phyloP scores from a whole-genome alignment of 2,329 filamentous ascomycete genomes.

The Chalara sp. region DNA sequence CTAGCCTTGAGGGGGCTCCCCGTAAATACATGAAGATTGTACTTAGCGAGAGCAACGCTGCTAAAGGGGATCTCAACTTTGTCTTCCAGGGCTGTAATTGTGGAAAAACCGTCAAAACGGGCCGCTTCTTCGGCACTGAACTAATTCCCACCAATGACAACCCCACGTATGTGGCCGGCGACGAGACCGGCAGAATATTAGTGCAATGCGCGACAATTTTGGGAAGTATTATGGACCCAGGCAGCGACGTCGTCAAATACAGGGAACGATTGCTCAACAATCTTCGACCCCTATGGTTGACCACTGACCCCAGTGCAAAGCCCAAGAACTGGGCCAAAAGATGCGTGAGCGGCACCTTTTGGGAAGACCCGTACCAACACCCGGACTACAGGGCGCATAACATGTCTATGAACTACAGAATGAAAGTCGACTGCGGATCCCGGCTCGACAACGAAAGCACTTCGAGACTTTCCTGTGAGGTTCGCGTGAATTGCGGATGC shows the following conservation, averaged over 20 bases:
- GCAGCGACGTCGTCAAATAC: slow-evolving; percentile 6
- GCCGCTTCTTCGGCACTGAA: slow-evolving; percentile 7
- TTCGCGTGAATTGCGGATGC: too few species aligned
- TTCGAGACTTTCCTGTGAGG: too few species aligned
- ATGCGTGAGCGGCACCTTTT: too few species aligned
- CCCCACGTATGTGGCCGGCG: slow-evolving; percentile 2
- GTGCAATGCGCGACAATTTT: slow-evolving; percentile 11
- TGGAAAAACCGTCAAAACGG: slow-evolving; percentile 10
- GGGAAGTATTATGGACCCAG: too few species aligned
- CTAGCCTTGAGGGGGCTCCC: slow-evolving; percentile 17
- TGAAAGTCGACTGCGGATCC: slow-evolving; percentile 4
- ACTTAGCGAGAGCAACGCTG: slow-evolving; percentile 8
- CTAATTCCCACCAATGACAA: slow-evolving; percentile 7
- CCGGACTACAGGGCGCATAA: neutral
- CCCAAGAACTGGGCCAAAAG: too few species aligned
- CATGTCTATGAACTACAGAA: slow-evolving; percentile 7
- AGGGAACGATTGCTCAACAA: neutral
- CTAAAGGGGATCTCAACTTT: slow-evolving; percentile 18
- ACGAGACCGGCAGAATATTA: slow-evolving; percentile 9
- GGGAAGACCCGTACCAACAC: too few species aligned
- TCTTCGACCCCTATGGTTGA: too few species aligned
- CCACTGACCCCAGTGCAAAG: too few species aligned
- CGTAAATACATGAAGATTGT: slow-evolving; percentile 20
- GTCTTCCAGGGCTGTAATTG: slow-evolving; percentile 16
- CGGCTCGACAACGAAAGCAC: slow-evolving; percentile 9